Evolutionary conservation across 352 stramenopile genomes (phyloP).

Genomic region (Phytophthora fragariaefolia): DNA sequence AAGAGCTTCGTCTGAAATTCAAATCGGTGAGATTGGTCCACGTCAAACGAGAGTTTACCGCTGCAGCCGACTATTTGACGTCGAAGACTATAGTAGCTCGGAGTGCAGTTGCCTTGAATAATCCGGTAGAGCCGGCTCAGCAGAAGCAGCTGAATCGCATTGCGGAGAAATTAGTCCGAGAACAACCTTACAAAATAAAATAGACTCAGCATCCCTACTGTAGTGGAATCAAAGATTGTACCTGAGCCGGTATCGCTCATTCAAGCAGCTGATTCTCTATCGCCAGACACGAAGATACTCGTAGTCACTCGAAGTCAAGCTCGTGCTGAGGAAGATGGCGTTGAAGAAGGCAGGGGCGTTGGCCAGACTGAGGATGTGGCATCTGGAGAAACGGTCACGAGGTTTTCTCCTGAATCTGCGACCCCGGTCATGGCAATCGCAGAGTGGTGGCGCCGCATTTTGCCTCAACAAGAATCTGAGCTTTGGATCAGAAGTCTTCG

Average conservation of each 20-base stretch:
- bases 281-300: not conserved
- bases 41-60: not conserved
- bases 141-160: not conserved
- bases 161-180: not conserved
- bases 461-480: not conserved
- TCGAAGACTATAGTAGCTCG: not conserved
- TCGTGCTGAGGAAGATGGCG: not conserved
- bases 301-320: not conserved
- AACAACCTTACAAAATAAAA: not conserved
- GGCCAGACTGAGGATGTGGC: not conserved
- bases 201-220: not conserved
- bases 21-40: not conserved
- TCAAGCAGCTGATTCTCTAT: not conserved
- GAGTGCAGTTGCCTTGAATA: not conserved
- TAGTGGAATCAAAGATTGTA: not conserved
- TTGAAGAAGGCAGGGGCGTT: not conserved
- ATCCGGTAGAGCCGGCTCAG: not conserved
- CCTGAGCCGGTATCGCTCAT: not conserved
- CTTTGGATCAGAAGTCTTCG: not conserved
- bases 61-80: slow-evolving; percentile 4
- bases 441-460: too few relatives aligned
- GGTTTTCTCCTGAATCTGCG: not conserved
- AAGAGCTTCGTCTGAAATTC: not conserved
- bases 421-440: not conserved
- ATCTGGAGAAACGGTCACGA: not conserved